Base-by-base conservation (phyloP, 2,329 filamentous ascomycete species). In the Fragosphaeria purpurea region DNA sequence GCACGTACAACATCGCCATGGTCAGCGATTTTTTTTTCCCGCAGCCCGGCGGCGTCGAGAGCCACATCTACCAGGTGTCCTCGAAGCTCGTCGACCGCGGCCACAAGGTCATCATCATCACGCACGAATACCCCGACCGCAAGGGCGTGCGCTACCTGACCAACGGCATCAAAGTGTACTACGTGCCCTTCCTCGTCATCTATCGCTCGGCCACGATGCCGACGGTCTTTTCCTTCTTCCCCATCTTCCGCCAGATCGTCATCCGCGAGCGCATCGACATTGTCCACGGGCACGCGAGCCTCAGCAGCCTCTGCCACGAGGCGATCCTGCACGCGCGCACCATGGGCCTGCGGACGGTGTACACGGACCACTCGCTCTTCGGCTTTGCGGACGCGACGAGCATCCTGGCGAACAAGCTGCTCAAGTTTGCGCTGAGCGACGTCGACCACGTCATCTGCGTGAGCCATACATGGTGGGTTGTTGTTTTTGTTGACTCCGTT, bases 11-110 rank as follows among this genome's bases (percentile, higher is more conserved):
- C 62, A 84, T 84, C 69, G 81, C 80, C 56, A 98, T 98, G 93
- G 87, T 96, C 67, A 90, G 91, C 78, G 93, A 98, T 75, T 96
- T 95, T 77, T 98, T 98, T 82, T 98, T 94, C 65, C 93, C 93
- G 11, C 91, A 97, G 63, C 91, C 93, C 48, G 90, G 93, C 63
- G 93, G 93, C 60, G 82, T 98, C 57, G 93, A 98, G 72, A 95
- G 88, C 67, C 93, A 98, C 70, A 97, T 98, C 61, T 98, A 98
- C 72, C 93, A 98, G 68, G 76, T 98, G 41, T 93, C 91, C 35
- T 88, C 86, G 51, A 98, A 97, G 77, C 81, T 98, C 59, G 89
- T 97, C 58, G 91, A 98, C 67, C 87, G 93, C 41, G 93, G 93
- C 41, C 93, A 98, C 74, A 96, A 96, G 71, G 91, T 98, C 60